Evolutionary conservation across 2,329 filamentous ascomycete species (phyloP).

Genomic region (Pseudogymnoascus sp.): DNA sequence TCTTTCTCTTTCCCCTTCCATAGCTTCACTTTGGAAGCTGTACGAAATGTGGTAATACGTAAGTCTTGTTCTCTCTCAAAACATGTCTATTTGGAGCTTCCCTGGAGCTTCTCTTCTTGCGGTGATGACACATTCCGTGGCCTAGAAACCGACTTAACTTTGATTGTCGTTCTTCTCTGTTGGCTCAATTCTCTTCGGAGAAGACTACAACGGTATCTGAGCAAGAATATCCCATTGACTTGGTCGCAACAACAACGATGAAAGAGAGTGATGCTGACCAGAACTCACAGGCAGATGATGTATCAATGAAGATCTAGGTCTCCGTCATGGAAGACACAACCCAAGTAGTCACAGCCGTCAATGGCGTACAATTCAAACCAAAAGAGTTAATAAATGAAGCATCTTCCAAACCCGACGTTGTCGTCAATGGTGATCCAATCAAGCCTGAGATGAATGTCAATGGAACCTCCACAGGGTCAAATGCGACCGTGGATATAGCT

Average conservation of each 20-base stretch:
- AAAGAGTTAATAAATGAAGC: slow-evolving; percentile 9
- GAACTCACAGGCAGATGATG: neutral
- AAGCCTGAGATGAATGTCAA: slow-evolving; percentile 4
- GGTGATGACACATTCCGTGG: slow-evolving; percentile 58
- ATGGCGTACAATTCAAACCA: slow-evolving; percentile 8
- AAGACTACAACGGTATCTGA: slow-evolving; percentile 99
- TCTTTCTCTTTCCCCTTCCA: neutral
- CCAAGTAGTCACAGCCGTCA: slow-evolving; percentile 10
- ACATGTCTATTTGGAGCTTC: neutral
- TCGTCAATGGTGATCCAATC: slow-evolving; percentile 6
- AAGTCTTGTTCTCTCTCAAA: neutral
- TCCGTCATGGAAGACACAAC: slow-evolving; percentile 13
- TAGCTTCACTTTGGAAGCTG: neutral
- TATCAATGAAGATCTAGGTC: neutral
- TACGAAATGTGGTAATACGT: neutral
- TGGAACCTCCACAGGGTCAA: neutral
- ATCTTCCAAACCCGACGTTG: slow-evolving; percentile 1
- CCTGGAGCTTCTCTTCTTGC: slow-evolving; percentile 25
- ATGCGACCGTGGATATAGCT: slow-evolving; percentile 2
- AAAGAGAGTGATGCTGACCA: slow-evolving; percentile 22
- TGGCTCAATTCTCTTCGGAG: slow-evolving; percentile 52
- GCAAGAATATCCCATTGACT: slow-evolving; percentile 32
- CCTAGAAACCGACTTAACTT: slow-evolving; percentile 44
- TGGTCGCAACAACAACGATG: neutral
- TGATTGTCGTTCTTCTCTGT: slow-evolving; percentile 55